Conservation (phyloP, 177 flowering plant genomes). For the Vitis hybrid region DNA sequence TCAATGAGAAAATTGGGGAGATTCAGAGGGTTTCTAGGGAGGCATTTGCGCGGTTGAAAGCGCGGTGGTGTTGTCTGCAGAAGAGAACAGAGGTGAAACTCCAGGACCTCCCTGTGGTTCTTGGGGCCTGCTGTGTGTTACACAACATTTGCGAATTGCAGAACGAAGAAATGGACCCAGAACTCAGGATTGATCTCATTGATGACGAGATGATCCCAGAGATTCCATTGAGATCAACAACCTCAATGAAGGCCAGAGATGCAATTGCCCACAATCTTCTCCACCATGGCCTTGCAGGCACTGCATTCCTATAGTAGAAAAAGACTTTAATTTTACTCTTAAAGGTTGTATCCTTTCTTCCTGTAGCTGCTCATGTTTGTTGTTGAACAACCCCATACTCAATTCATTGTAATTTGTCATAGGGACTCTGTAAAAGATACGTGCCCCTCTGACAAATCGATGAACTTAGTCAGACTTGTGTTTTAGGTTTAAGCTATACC, state of each 20-base stretch:
- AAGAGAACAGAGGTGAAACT: conserved; percentile 55
- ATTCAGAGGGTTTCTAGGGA: conserved; percentile 39
- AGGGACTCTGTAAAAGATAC: conserved; percentile 9
- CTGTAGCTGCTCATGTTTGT: background rate
- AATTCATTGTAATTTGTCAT: conserved; percentile 6
- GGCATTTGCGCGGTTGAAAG: conserved; percentile 52
- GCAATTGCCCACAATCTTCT: conserved; percentile 58
- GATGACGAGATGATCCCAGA: conserved; percentile 60
- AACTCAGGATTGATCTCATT: conserved; percentile 28
- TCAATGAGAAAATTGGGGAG: conserved; percentile 57
- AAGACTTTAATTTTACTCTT: background rate
- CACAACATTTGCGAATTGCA: conserved; percentile 57
- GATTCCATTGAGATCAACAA: conserved; percentile 34
- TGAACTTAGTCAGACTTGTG: conserved; percentile 1
- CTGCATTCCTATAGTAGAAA: conserved; percentile 33
- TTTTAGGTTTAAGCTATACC: background rate
- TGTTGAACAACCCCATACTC: background rate
- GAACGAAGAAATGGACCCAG: conserved; percentile 40
- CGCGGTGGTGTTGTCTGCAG: conserved; percentile 60
- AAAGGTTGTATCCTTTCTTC: background rate
- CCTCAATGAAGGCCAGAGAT: conserved; percentile 51
- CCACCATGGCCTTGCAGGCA: conserved; percentile 59
- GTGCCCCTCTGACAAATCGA: conserved; percentile 17
- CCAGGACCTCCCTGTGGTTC: conserved; percentile 57
- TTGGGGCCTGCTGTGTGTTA: conserved; percentile 63